Evolutionary conservation across 2,329 filamentous ascomycete species (phyloP).

Genomic region (Fusarium nygamai): DNA sequence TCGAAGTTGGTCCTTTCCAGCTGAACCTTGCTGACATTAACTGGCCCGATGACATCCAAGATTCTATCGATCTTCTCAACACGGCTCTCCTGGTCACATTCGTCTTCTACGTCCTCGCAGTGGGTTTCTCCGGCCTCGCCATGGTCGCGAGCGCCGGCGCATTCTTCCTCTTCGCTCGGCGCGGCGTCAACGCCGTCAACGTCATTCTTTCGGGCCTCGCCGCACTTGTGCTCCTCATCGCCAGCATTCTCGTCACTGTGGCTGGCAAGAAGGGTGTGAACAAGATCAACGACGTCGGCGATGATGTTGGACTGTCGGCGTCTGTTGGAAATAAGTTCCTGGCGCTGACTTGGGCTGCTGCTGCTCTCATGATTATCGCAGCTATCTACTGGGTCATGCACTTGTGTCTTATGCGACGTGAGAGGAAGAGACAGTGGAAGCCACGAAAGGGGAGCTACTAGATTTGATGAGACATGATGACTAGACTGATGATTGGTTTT

Average conservation of each 20-base stretch:
- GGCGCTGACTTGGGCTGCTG: conserved; percentile 58
- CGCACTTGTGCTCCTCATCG: conserved; percentile 51
- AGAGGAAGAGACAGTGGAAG: conserved; percentile 41
- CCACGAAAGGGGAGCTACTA: conserved; percentile 45
- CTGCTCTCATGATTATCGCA: conserved; percentile 55
- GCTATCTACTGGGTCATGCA: conserved; percentile 54
- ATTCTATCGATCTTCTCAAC: conserved; percentile 61
- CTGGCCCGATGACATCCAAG: conserved; percentile 56
- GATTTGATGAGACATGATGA: conserved; percentile 5
- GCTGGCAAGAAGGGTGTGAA: conserved; percentile 53
- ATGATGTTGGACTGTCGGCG: conserved; percentile 57
- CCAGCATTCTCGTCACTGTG: conserved; percentile 56
- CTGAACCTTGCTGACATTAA: conserved; percentile 58
- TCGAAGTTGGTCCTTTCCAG: conserved; percentile 56
- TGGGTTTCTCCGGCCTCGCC: conserved; percentile 54
- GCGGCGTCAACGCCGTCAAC: conserved; percentile 49
- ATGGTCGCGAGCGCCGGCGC: conserved; percentile 53
- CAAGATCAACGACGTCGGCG: conserved; percentile 55
- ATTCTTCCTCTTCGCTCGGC: conserved; percentile 46
- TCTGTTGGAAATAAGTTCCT: conserved; percentile 56
- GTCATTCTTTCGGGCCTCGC: conserved; percentile 50
- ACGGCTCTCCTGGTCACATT: conserved; percentile 58
- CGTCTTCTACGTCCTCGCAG: conserved; percentile 59
- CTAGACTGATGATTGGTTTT: conserved; percentile 26
- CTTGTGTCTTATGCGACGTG: conserved; percentile 45